phyloP scores from a whole-genome alignment of 306 rosid genomes.

The Pyrus betulifolia region DNA sequence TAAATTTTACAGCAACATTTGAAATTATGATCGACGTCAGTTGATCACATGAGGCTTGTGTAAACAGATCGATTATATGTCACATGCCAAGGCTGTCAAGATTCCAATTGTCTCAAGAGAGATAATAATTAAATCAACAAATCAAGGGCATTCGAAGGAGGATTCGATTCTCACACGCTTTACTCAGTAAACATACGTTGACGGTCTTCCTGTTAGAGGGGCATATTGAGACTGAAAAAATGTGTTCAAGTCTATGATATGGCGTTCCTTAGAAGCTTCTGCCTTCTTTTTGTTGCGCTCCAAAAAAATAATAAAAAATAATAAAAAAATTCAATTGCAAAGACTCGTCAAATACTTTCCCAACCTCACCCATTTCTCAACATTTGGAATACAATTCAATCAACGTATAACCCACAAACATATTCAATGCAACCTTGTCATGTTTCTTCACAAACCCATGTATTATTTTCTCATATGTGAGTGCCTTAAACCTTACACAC shows the following conservation, averaged over 20 bases:
- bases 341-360: too few species aligned
- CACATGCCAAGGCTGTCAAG: slow-evolving; percentile 2
- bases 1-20: background rate
- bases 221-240: background rate
- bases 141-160: background rate
- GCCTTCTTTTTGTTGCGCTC: too few species aligned
- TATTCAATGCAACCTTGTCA: too few species aligned
- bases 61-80: background rate
- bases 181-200: background rate
- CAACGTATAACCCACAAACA: too few species aligned
- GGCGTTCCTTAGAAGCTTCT: background rate
- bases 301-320: too few species aligned
- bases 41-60: background rate
- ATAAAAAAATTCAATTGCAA: too few species aligned
- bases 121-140: background rate
- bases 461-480: too few species aligned
- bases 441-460: too few species aligned
- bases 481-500: too few species aligned
- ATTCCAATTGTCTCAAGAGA: background rate
- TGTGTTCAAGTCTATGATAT: background rate
- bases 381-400: too few species aligned
- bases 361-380: too few species aligned
- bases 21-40: background rate
- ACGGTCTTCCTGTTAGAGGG: background rate
- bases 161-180: background rate